A percentile compares a stretch with the other conserved stretches of the same genome.
These are phyloP conservation scores for Cadophora sp. DNA, from an alignment of 2,329 filamentous ascomycete species.

Conservation along the genomic window DNA sequence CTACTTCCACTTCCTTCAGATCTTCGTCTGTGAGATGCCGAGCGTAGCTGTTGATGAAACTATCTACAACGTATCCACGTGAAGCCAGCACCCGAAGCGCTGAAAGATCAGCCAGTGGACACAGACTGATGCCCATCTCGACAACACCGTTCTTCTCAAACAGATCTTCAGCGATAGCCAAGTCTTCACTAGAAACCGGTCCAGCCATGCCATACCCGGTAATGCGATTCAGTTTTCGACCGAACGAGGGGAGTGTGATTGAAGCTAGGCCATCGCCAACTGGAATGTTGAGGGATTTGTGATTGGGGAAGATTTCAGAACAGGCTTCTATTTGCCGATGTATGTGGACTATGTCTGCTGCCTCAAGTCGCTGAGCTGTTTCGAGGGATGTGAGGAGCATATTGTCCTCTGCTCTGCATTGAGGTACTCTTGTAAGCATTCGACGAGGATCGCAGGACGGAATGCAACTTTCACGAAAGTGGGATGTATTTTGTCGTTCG, in stretches of 20 bases:
- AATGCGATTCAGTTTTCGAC: constrained; percentile 18
- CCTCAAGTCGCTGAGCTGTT: constrained; percentile 19
- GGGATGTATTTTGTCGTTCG: neutral
- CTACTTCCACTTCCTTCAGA: no score
- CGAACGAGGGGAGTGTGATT: neutral
- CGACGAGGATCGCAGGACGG: neutral
- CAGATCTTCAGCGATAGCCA: constrained; percentile 1
- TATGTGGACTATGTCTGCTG: constrained; percentile 21
- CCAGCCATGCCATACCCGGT: neutral
- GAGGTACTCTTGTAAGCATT: neutral
- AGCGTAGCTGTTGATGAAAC: no score
- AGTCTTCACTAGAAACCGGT: neutral
- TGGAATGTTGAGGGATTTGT: constrained; percentile 10
- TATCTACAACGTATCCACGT: no score
- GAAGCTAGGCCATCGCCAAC: constrained; percentile 6
- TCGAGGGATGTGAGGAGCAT: constrained; percentile 19
- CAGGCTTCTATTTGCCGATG: constrained; percentile 15
- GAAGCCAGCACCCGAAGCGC: no score
- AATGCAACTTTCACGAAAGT: neutral
- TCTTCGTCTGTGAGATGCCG: no score
- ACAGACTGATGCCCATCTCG: no score
- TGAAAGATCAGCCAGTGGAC: no score
- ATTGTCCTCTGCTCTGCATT: neutral
- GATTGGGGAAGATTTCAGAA: constrained; percentile 13
- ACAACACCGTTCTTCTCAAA: no score